Conservation (phyloP, 225 moss, liverwort and hornwort species). For the Bryum argenteum region DNA sequence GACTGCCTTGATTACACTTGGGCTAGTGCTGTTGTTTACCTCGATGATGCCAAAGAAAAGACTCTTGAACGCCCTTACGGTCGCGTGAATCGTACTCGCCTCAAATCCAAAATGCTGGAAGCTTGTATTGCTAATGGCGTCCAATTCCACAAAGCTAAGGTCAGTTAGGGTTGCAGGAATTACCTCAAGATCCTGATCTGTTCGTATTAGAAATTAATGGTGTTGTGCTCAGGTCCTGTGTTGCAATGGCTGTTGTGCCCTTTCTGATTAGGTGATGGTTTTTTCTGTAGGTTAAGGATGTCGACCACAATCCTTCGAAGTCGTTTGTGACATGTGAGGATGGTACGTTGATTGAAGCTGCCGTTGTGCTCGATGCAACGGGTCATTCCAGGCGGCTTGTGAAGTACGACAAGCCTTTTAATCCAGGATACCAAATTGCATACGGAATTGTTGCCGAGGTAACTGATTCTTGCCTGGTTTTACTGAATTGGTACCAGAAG, state of each 20-base stretch:
- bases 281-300: conserved; percentile 76
- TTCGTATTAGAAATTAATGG: no score
- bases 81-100: conserved; percentile 73
- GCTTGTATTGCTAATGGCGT: conserved; percentile 88
- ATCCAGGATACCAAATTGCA: conserved; percentile 96
- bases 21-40: conserved; percentile 84
- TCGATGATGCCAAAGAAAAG: conserved; percentile 70
- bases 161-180: conserved; percentile 40
- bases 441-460: conserved; percentile 98
- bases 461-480: conserved; percentile 4
- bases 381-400: conserved; percentile 95
- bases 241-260: no score
- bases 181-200: background rate
- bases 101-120: conserved; percentile 98
- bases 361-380: conserved; percentile 92
- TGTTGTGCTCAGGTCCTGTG: no score
- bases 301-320: conserved; percentile 82
- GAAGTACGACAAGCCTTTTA: conserved; percentile 95
- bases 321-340: conserved; percentile 91
- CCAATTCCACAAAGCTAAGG: conserved; percentile 92
- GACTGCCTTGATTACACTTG: conserved; percentile 98
- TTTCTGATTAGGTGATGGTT: background rate
- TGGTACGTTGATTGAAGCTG: conserved; percentile 81
- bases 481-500: background rate
- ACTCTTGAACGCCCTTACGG: conserved; percentile 87